Evolutionary conservation across 441 rosid species (phyloP).

Genomic region (Croton setiger): DNA sequence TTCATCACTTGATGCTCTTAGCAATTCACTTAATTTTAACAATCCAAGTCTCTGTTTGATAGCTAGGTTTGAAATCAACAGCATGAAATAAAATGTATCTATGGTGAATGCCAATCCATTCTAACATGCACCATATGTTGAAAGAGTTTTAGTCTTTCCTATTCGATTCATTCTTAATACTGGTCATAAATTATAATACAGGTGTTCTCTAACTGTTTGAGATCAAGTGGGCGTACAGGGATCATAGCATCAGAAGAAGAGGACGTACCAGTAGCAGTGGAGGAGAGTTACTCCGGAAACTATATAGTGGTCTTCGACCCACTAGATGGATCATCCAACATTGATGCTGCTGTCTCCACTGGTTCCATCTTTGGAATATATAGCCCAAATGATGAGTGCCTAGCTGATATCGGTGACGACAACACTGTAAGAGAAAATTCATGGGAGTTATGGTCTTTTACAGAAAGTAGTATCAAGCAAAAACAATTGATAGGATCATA

Average conservation of each 20-base stretch:
- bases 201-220: conserved; percentile 92
- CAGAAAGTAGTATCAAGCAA: neutral
- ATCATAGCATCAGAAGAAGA: conserved; percentile 96
- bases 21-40: neutral
- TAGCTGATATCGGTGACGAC: conserved; percentile 61
- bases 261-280: conserved; percentile 94
- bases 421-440: conserved; percentile 39
- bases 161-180: neutral
- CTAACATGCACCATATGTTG: neutral
- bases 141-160: neutral
- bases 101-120: neutral
- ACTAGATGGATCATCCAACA: conserved; percentile 93
- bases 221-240: conserved; percentile 91
- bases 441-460: neutral
- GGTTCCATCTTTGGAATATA: conserved; percentile 96
- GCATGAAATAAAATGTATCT: neutral
- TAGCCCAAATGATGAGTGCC: conserved; percentile 87
- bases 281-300: conserved; percentile 91
- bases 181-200: conserved; percentile 44
- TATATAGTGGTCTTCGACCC: conserved; percentile 90
- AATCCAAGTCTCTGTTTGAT: neutral
- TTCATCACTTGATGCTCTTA: neutral
- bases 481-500: neutral
- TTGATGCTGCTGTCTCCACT: conserved; percentile 90
- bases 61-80: neutral